These are phyloP conservation scores for Diaporthe citriasiana DNA, from an alignment of 2,329 filamentous ascomycete species.

Conservation along the genomic window DNA sequence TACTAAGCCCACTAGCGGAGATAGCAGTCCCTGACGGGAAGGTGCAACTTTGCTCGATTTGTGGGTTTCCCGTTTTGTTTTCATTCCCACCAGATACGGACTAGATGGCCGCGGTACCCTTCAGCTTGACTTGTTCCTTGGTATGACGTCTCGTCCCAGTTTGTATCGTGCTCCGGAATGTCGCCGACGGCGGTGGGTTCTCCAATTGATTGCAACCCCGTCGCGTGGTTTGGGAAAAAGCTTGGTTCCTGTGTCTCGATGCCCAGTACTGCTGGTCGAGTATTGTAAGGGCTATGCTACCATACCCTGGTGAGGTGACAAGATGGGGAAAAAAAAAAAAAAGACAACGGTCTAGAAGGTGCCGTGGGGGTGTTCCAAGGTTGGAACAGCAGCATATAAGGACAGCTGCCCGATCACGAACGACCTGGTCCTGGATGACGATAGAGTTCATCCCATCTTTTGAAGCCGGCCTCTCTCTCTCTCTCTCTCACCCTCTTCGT, in stretches of 20 bases:
- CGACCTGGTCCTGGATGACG: background rate
- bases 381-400: conserved; percentile 16
- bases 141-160: conserved; percentile 18
- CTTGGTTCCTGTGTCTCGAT: conserved; percentile 2
- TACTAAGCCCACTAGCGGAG: conserved; percentile 30
- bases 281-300: background rate
- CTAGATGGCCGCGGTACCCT: conserved; percentile 10
- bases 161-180: conserved; percentile 19
- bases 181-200: conserved; percentile 29
- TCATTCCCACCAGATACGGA: conserved; percentile 3
- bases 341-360: conserved; percentile 1
- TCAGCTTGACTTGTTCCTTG: conserved; percentile 2
- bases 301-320: conserved; percentile 5
- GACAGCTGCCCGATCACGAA: background rate
- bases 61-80: background rate
- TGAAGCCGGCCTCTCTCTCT: background rate
- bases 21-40: conserved; percentile 29
- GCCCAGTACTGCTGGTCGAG: background rate
- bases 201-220: conserved; percentile 28
- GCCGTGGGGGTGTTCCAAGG: background rate
- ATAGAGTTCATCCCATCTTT: conserved; percentile 30
- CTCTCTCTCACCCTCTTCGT: conserved; percentile 19
- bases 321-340: background rate
- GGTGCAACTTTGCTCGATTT: conserved; percentile 6
- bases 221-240: conserved; percentile 27